A percentile compares a stretch with the other conserved stretches of the same genome.
Evolutionary conservation across 2,329 filamentous ascomycete species (phyloP).

Genomic region (Chrysosphaeria jannelii): DNA sequence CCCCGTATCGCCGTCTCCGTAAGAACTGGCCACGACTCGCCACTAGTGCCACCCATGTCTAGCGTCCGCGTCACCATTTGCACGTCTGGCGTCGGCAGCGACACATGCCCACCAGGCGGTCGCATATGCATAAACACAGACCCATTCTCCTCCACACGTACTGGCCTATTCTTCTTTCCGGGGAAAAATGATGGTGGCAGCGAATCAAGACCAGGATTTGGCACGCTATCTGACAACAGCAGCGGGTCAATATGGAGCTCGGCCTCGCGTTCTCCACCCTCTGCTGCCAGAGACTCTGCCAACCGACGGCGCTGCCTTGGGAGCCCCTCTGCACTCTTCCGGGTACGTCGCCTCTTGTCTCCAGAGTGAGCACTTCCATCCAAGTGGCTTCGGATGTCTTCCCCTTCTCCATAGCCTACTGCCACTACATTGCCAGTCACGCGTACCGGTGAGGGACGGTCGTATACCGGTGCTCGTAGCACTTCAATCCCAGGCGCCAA

Average conservation of each 20-base stretch:
- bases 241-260: constrained; percentile 2
- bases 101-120: too few relatives aligned
- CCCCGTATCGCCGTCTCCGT: too few relatives aligned
- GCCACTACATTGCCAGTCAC: background rate
- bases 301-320: background rate
- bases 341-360: background rate
- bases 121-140: too few relatives aligned
- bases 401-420: constrained; percentile 1
- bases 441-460: constrained; percentile 2
- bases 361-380: too few relatives aligned
- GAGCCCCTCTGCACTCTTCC: constrained; percentile 1
- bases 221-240: constrained; percentile 1
- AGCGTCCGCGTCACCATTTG: too few relatives aligned
- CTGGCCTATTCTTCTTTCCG: too few relatives aligned
- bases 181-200: constrained; percentile 4
- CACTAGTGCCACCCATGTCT: too few relatives aligned
- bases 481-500: constrained; percentile 15
- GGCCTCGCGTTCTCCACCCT: constrained; percentile 1
- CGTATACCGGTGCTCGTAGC: constrained; percentile 20
- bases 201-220: constrained; percentile 4
- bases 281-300: constrained; percentile 4
- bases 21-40: too few relatives aligned
- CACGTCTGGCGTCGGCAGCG: too few relatives aligned
- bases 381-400: too few relatives aligned
- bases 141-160: too few relatives aligned